Base-by-base conservation (phyloP, 495 filamentous ascomycete species). In the Elaphomyces granulatus region DNA sequence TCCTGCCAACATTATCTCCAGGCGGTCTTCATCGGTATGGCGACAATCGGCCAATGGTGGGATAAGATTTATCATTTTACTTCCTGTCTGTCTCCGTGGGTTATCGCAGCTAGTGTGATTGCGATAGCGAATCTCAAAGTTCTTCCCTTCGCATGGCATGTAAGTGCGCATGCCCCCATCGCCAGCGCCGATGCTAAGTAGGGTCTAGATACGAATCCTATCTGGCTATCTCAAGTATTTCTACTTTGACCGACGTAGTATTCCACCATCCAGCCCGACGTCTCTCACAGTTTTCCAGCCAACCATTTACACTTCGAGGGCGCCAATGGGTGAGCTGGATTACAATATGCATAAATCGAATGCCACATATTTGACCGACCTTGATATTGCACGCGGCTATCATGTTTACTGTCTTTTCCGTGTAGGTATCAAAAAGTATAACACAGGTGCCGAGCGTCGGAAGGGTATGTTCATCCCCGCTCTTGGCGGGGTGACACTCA, bases 291-390 rank as follows among this genome's bases (percentile, higher is more conserved):
- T 73, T 15, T 73, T 73, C 50, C 51, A 55, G 10, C 66, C 69
- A 3, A 32, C 67, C 14, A 64, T 73, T 15, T 62, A 59, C 7
- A 44, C 50, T 17, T 55, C 62, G 18, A 58, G 59, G 48, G 55
- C 61, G 16, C 44, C 55, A 0, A 54, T 81, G 4, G 62, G 71
- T 49, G 82, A 87, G 53, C 75, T 71, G 47, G 82, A 87, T 57
- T 80, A 83, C 58, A 86, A 87, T 60, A 43, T 80, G 17, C 82
- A 87, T 67, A 87, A 88, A 53, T 78, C 71, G 46, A 88, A 88
- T 64, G 73, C 66, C 42, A 88, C 83, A 3, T 88, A 85, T 67
- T 87, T 87, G 56, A 63, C 75, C 52, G 83, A 88, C 56, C 67
- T 86, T 14, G 83, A 88, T 60, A 70, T 84, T 20, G 66, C 72